phyloP scores from a whole-genome alignment of 176 grass and related monocot species.

The Carex myosuroides region DNA sequence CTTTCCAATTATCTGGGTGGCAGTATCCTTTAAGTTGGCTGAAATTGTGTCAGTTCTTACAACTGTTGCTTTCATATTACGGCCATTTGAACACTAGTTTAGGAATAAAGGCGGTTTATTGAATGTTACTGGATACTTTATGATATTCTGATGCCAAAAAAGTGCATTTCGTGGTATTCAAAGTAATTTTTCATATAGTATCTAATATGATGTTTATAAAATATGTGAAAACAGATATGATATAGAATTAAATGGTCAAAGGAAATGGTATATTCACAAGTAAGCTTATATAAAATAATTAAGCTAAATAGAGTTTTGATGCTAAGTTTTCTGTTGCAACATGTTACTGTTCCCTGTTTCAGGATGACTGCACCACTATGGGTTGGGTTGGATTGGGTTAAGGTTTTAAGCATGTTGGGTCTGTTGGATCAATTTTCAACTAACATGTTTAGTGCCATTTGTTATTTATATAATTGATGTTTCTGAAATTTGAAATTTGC shows the following conservation, averaged over 20 bases:
- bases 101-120: neutral
- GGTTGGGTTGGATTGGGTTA: neutral
- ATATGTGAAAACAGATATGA: neutral
- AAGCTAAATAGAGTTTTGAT: neutral
- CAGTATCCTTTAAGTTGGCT: neutral
- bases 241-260: neutral
- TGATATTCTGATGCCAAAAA: neutral
- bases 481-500: constrained; percentile 51
- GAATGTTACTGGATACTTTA: neutral
- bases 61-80: neutral
- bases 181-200: neutral
- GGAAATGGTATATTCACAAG: neutral
- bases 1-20: neutral
- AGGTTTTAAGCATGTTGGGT: constrained; percentile 11
- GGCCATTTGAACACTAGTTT: neutral
- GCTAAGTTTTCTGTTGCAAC: neutral
- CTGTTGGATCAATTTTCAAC: constrained; percentile 11
- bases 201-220: neutral
- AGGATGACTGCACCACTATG: constrained; percentile 1
- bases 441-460: neutral
- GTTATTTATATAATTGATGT: constrained; percentile 25
- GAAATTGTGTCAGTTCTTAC: neutral
- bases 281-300: neutral
- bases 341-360: neutral
- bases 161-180: neutral